Evolutionary conservation across 225 moss, liverwort and hornwort genomes (phyloP).

Genomic region (Marchantia paleacea): DNA sequence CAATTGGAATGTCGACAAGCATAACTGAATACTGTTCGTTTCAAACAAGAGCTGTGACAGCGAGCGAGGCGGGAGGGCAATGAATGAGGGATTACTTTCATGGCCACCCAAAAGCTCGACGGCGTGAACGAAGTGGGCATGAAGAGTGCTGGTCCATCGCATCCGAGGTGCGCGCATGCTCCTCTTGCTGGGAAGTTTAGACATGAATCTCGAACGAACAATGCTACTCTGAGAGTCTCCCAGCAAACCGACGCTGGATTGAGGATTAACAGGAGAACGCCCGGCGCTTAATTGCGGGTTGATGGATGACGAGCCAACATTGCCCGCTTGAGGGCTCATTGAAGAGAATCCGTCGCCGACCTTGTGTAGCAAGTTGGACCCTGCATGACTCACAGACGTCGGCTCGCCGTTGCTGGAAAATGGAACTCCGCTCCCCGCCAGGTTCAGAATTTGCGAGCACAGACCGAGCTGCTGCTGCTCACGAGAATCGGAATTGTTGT

Average conservation of each 20-base stretch:
- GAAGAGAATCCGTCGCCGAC: constrained; percentile 46
- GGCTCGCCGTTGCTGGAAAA: constrained; percentile 34
- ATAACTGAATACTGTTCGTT: not conserved
- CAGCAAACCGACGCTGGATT: constrained; percentile 42
- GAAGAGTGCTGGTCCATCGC: constrained; percentile 80
- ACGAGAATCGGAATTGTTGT: constrained; percentile 31
- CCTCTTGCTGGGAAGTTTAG: constrained; percentile 71
- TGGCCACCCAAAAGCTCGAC: constrained; percentile 96
- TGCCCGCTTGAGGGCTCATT: constrained; percentile 24
- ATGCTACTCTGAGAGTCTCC: constrained; percentile 46
- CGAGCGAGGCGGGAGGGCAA: not conserved
- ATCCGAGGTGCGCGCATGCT: constrained; percentile 86
- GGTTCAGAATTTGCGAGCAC: constrained; percentile 43
- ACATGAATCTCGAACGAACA: constrained; percentile 63
- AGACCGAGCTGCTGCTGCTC: constrained; percentile 21
- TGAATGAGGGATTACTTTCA: constrained; percentile 46
- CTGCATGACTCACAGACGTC: constrained; percentile 27
- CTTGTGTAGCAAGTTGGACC: constrained; percentile 30
- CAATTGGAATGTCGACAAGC: not conserved
- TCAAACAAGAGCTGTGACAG: not conserved
- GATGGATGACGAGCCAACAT: constrained; percentile 42
- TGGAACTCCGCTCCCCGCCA: constrained; percentile 28
- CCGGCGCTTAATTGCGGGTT: constrained; percentile 37
- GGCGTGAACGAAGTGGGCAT: constrained; percentile 81
- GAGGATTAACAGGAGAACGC: constrained; percentile 33